Evolutionary conservation across 495 filamentous ascomycete genomes (phyloP).

Genomic region (Neurospora cerealis): DNA sequence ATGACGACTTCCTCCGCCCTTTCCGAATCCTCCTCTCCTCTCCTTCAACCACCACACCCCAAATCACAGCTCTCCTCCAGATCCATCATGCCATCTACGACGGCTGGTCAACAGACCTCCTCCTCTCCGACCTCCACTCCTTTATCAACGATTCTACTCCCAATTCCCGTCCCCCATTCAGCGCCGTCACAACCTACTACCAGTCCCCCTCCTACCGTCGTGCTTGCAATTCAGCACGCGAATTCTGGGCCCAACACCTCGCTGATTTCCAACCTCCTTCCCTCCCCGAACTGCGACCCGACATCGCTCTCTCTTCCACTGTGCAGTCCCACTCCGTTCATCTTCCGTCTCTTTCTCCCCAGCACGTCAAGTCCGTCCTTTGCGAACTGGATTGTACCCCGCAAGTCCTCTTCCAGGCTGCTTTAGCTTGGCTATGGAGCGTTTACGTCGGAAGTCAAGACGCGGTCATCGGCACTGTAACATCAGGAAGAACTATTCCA

Average conservation of each 20-base stretch:
- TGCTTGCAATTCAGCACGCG: constrained; percentile 20
- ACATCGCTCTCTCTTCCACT: neutral
- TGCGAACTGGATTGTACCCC: constrained; percentile 21
- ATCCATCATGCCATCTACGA: constrained; percentile 78
- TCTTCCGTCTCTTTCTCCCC: constrained; percentile 13
- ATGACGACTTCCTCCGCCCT: constrained; percentile 43
- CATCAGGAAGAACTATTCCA: constrained; percentile 63
- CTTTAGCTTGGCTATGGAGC: constrained; percentile 54
- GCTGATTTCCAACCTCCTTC: constrained; percentile 27
- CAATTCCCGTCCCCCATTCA: constrained; percentile 41
- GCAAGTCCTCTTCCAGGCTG: constrained; percentile 62
- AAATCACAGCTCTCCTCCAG: constrained; percentile 30
- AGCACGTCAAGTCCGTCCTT: neutral
- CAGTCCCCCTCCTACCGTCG: constrained; percentile 9
- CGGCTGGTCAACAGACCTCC: constrained; percentile 71
- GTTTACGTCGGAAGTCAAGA: constrained; percentile 54
- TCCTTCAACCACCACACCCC: constrained; percentile 1
- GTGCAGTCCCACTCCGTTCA: constrained; percentile 6
- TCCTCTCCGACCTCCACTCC: constrained; percentile 51
- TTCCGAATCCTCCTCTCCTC: constrained; percentile 43
- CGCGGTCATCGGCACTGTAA: constrained; percentile 63
- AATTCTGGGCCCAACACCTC: constrained; percentile 49
- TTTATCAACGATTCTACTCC: constrained; percentile 21
- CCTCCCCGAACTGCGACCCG: constrained; percentile 32
- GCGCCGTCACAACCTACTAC: constrained; percentile 34